Evolutionary conservation across 2,329 filamentous ascomycete species (phyloP).

Genomic region (Tolypocladium sp.): DNA sequence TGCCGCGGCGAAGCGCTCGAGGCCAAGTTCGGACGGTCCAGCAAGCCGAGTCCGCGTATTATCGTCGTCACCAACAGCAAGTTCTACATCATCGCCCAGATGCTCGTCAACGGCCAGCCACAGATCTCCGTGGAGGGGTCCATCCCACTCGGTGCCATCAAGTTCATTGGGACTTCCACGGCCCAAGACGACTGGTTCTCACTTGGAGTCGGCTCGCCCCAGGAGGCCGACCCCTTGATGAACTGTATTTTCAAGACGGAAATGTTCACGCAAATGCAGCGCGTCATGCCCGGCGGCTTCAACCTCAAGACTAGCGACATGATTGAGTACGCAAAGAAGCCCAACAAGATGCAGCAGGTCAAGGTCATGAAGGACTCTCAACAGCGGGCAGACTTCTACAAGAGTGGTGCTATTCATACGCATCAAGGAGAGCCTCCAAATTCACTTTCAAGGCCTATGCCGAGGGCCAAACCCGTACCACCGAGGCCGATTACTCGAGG

Average conservation of each 20-base stretch:
- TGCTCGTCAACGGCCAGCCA: constrained; percentile 70
- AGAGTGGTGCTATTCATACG: constrained; percentile 86
- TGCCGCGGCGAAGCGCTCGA: constrained; percentile 85
- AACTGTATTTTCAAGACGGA: constrained; percentile 96
- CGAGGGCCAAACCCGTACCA: constrained; percentile 76
- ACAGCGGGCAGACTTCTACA: constrained; percentile 74
- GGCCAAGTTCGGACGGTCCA: constrained; percentile 92
- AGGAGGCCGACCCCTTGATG: constrained; percentile 87
- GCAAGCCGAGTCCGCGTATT: constrained; percentile 81
- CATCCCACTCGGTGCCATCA: constrained; percentile 78
- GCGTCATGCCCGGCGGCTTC: constrained; percentile 68
- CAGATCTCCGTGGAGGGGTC: constrained; percentile 75
- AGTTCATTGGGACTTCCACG: constrained; percentile 72
- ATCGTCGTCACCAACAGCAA: constrained; percentile 78
- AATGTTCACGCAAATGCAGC: constrained; percentile 85
- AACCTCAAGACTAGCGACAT: constrained; percentile 74
- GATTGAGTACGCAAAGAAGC: constrained; percentile 97
- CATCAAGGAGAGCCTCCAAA: constrained; percentile 73
- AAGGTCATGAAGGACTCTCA: constrained; percentile 86
- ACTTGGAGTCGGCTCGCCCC: constrained; percentile 76
- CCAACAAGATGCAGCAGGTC: constrained; percentile 79
- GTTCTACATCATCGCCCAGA: constrained; percentile 82
- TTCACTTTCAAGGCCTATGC: constrained; percentile 75
- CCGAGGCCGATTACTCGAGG: constrained; percentile 87
- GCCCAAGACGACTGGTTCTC: constrained; percentile 96